These are phyloP conservation scores for Chrysanthemum seticuspe DNA, from an alignment of 129 eudicot species.

Conservation along the genomic window DNA sequence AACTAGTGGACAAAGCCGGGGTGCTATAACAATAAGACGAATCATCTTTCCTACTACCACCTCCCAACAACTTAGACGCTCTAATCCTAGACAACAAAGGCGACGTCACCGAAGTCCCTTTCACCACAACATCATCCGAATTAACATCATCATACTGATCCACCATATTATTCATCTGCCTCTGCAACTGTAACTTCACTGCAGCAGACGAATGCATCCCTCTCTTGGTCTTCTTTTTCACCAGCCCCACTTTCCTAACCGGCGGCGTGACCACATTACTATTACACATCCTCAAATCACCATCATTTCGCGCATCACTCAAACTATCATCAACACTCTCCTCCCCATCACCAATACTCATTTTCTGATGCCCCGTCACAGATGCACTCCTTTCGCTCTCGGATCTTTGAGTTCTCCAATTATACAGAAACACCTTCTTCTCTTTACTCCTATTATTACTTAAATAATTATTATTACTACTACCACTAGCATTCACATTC, in stretches of 20 bases:
- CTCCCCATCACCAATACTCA: conserved; percentile 37
- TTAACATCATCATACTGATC: conserved; percentile 68
- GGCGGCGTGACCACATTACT: conserved; percentile 28
- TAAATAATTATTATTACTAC: conserved; percentile 12
- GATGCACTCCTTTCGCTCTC: conserved; percentile 63
- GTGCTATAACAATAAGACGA: conserved; percentile 78
- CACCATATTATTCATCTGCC: conserved; percentile 43
- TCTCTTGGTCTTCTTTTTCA: conserved; percentile 57
- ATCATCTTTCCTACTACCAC: conserved; percentile 63
- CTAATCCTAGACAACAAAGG: conserved; percentile 73
- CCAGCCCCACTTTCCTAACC: conserved; percentile 38
- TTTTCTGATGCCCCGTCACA: conserved; percentile 16
- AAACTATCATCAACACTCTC: conserved; percentile 69
- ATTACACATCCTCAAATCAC: not conserved
- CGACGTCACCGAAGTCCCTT: conserved; percentile 46
- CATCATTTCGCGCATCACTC: conserved; percentile 70
- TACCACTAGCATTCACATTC: conserved; percentile 9
- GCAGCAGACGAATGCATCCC: conserved; percentile 41
- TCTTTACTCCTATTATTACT: conserved; percentile 45
- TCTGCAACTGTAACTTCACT: conserved; percentile 39
- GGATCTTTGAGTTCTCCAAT: conserved; percentile 81
- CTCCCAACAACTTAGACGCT: conserved; percentile 49
- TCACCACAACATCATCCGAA: conserved; percentile 54
- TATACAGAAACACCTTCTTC: conserved; percentile 70
- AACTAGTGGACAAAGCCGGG: conserved; percentile 83